Evolutionary conservation across 176 grass and related monocot species (phyloP).

Genomic region (Microstegium vimineum): DNA sequence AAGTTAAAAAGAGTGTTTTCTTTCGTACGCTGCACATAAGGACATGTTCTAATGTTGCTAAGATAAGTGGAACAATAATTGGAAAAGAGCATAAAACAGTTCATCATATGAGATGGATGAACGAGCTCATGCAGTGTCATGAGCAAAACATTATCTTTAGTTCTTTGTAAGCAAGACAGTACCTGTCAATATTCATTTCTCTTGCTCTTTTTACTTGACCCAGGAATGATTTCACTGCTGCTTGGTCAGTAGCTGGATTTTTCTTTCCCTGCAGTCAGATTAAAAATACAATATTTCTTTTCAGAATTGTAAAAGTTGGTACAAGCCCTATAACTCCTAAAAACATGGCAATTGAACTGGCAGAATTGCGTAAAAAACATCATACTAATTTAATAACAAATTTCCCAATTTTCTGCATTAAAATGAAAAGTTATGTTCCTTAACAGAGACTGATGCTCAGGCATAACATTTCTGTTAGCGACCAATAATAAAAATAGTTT

Average conservation of each 20-base stretch:
- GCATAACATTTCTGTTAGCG: background rate
- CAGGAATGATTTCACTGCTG: constrained; percentile 72
- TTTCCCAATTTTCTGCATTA: background rate
- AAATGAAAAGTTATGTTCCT: background rate
- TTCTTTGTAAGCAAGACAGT: background rate
- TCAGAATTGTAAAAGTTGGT: background rate
- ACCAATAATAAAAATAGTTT: background rate
- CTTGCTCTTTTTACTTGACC: constrained; percentile 50
- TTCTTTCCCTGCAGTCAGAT: constrained; percentile 85
- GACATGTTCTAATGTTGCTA: background rate
- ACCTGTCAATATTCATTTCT: constrained; percentile 94
- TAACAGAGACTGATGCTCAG: background rate
- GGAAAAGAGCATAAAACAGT: background rate
- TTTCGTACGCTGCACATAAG: background rate
- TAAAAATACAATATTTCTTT: background rate
- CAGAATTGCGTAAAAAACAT: background rate
- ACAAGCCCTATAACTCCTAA: background rate
- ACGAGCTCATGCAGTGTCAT: background rate
- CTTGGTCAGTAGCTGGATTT: constrained; percentile 75
- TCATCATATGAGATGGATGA: background rate
- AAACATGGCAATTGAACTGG: background rate
- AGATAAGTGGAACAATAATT: background rate
- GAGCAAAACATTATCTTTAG: background rate
- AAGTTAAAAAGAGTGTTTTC: constrained; percentile 3
- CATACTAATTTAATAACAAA: background rate